A percentile compares a stretch with the other conserved stretches of the same genome.
These are phyloP conservation scores for Phytophthora pistaciae DNA, from an alignment of 352 stramenopile species.

Conservation along the genomic window DNA sequence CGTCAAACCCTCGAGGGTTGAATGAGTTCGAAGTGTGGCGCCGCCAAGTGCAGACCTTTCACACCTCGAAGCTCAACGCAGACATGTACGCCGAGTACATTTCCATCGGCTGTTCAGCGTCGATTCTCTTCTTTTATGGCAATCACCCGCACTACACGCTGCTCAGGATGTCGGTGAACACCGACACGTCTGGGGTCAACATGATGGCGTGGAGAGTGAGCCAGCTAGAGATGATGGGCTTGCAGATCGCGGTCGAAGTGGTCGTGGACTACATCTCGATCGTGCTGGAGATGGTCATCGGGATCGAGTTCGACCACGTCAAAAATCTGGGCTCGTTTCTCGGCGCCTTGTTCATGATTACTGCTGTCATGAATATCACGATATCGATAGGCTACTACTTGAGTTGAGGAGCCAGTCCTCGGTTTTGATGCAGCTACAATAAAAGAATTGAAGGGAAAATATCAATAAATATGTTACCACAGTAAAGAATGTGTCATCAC, in stretches of 20 bases:
- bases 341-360: constrained; percentile 34
- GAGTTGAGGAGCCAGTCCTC: not conserved
- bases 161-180: not conserved
- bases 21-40: constrained; percentile 19
- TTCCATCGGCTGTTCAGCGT: constrained; percentile 42
- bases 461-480: no score
- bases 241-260: constrained; percentile 25
- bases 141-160: constrained; percentile 42
- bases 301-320: constrained; percentile 28
- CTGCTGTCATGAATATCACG: constrained; percentile 42
- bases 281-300: constrained; percentile 28
- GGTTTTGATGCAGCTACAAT: no score
- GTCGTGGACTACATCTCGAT: constrained; percentile 33
- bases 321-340: constrained; percentile 32
- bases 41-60: constrained; percentile 26
- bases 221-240: constrained; percentile 19
- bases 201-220: not conserved
- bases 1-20: not conserved
- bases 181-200: not conserved
- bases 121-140: constrained; percentile 40
- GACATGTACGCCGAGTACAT: constrained; percentile 60
- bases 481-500: not conserved
- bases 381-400: constrained; percentile 37
- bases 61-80: constrained; percentile 38
- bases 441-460: no score